These are phyloP conservation scores for Russula ochroleuca DNA, from an alignment of 768 basidiomycete species.

Conservation along the genomic window DNA sequence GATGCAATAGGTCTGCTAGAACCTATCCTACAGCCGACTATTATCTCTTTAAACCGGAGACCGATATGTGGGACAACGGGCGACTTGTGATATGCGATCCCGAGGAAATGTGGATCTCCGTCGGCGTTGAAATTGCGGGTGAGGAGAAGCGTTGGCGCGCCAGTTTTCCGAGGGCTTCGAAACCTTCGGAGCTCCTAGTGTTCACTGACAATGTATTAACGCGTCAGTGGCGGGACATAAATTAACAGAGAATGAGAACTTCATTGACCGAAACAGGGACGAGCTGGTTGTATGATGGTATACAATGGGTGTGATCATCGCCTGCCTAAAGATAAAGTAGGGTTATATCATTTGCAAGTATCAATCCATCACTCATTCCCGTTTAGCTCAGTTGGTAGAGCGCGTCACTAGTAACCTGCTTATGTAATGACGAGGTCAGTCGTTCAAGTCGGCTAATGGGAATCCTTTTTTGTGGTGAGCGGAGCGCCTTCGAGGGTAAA, in stretches of 20 bases:
- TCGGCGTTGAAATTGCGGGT: background rate
- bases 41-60: background rate
- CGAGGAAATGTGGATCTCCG: background rate
- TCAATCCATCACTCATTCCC: constrained; percentile 23
- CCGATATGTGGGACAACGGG: background rate
- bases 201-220: background rate
- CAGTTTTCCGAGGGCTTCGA: background rate
- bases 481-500: constrained; percentile 16
- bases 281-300: background rate
- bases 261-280: background rate
- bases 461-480: constrained; percentile 24
- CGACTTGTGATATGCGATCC: background rate
- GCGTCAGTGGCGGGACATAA: background rate
- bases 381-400: constrained; percentile 48
- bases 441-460: constrained; percentile 53
- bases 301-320: background rate
- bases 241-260: background rate
- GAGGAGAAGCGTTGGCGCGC: background rate
- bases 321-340: background rate
- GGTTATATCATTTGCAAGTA: constrained; percentile 5
- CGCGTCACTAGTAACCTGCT: constrained; percentile 54
- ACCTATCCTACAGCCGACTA: background rate
- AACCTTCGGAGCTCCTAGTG: background rate
- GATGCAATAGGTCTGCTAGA: constrained; percentile 2
- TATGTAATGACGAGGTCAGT: constrained; percentile 57